phyloP scores from a whole-genome alignment of 345 rosid species.

The Mangifera indica region DNA sequence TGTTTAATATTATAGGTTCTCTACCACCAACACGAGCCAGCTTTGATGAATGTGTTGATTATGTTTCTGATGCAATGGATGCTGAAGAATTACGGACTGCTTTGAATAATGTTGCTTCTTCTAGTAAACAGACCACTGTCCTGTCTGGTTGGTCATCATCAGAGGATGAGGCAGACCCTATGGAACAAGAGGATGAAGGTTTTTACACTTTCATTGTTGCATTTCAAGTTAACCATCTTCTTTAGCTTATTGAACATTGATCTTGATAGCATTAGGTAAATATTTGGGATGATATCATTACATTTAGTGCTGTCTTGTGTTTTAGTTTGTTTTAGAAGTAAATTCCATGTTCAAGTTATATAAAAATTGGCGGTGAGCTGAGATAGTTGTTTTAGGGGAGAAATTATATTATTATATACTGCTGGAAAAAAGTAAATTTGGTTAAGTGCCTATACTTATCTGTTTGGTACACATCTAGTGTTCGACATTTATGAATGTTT shows the following conservation, averaged over 20 bases:
- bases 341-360: neutral
- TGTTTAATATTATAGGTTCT: slow-evolving; percentile 44
- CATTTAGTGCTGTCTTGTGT: neutral
- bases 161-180: slow-evolving; percentile 82
- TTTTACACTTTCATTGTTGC: slow-evolving; percentile 14
- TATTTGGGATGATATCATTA: neutral
- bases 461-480: no score
- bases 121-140: slow-evolving; percentile 45
- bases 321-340: slow-evolving; percentile 6
- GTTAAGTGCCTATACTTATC: no score
- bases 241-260: neutral
- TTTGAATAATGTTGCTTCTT: slow-evolving; percentile 67
- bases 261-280: neutral
- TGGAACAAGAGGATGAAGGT: slow-evolving; percentile 81
- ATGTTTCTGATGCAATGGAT: slow-evolving; percentile 51
- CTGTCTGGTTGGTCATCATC: slow-evolving; percentile 76
- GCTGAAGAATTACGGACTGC: slow-evolving; percentile 67
- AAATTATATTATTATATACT: no score
- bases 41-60: slow-evolving; percentile 56
- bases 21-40: slow-evolving; percentile 53
- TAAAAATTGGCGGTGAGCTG: neutral
- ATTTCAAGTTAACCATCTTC: slow-evolving; percentile 1
- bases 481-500: no score
- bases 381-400: neutral
- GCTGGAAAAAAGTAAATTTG: no score